Base-by-base conservation (phyloP, 495 filamentous ascomycete genomes). In the Pyrenula massariospora region DNA sequence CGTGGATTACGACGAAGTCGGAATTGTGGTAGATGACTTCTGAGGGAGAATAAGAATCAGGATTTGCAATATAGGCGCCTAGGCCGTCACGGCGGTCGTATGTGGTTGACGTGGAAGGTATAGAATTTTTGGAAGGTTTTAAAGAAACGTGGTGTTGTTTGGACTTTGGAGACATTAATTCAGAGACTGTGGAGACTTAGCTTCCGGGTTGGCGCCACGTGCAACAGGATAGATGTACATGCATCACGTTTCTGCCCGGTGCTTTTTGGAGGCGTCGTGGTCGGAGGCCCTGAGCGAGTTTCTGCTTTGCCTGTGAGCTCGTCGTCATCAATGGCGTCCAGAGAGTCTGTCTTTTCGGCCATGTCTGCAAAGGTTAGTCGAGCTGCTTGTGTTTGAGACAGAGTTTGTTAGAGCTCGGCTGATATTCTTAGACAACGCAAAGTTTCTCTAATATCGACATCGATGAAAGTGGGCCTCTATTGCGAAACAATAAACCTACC, bases 1-100 rank as follows among this genome's bases (percentile, higher is more conserved):
- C 93, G 48, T 86, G 73, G 70, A 96, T 89, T 15, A 81, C 80
- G 48, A 96, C 91, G 57, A 87, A 94, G 58, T 84, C 69, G 5
- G 74, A 69, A 60, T 84, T 81, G 68, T 86, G 71, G 65, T 81
- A 86, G 52, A 96, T 76, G 0, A 96, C 85, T 0, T 74, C 68
- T 47, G 64, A 68, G 1, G 78, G 48, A 0, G 85, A 82, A 62
- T 81, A 88, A 1, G 78, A 70, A 15, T 79, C 73, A 0, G 91
- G 89, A 53, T 82, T 69, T n/a, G 73, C 60, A 56, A 86, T 85
- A 73, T 95, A 95, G 8, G 74, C 76, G 52, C 81, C 80, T 1
- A 97, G 80, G 8, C 73, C 85, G 62, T 86, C 77, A 53, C 84
- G 81, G 48, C 71, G 70, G 15, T 70, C 69, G 64, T 70, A 65